Base-by-base conservation (phyloP, 2,329 filamentous ascomycete species). In the Byssochlamys sp. region DNA sequence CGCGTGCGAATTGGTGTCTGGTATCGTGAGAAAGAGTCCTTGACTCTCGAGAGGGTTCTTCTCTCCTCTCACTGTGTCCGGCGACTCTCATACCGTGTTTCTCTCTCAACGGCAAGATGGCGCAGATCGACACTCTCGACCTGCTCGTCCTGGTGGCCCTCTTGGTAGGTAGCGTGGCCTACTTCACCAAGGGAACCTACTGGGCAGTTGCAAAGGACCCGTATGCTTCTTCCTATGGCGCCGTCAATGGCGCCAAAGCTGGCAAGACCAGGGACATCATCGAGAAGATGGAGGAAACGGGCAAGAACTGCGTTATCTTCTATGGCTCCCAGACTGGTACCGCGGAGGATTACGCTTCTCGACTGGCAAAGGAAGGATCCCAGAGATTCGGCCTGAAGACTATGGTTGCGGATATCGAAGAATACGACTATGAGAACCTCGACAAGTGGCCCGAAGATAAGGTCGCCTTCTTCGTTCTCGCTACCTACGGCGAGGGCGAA, bases 281-380 rank as follows among this genome's bases (percentile, higher is more conserved):
- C 60, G 89, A 97, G 81, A 95, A 95, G 78, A 88, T 99, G 86
- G 89, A 96, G 25, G 91, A 97, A 78, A 86, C 85, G 10, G 87
- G 86, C 74, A 99, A 97, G 80, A 97, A 99, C 78, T 96, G 92
- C 74, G 87, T 99, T 63, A 88, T 99, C 68, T 96, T 99, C 80
- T 99, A 96, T 73, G 94, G 94, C 65, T 99, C 94, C 31, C 94
- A 99, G 78, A 99, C 94, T 24, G 94, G 94, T 68, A 99, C 94
- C 48, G 94, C 94, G 54, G 95, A 99, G 78, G 94, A 99, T 75
- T 99, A 99, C 71, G 95, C 94, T 63, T 95, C 92, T 11, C 85
- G 95, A 66, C 80, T 99, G 66, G 91, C 94, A 64, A 99, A 99
- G 81, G 94, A 99, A 76, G 94, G 94, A 69, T 92, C 92, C 74